phyloP scores from a whole-genome alignment of 768 basidiomycete genomes.

The Lactarius psammicola region DNA sequence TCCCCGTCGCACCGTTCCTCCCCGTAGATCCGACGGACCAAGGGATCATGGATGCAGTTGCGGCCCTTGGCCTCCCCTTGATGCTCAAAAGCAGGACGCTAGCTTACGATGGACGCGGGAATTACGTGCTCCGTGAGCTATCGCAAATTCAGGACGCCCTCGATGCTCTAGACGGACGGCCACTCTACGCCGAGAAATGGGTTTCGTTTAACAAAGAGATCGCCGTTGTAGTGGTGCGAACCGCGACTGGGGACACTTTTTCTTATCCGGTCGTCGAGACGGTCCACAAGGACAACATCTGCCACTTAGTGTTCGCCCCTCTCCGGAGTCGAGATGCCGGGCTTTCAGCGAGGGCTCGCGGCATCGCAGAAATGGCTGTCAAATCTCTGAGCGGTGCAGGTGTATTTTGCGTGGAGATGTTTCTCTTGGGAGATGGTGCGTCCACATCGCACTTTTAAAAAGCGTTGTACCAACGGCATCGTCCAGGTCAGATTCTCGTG shows the following conservation, averaged over 20 bases:
- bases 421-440: conserved; percentile 83
- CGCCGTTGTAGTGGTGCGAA: conserved; percentile 95
- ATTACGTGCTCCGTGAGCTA: conserved; percentile 66
- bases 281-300: conserved; percentile 89
- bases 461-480: not conserved
- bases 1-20: conserved; percentile 60
- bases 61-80: conserved; percentile 73
- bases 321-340: conserved; percentile 58
- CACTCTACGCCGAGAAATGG: conserved; percentile 93
- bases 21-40: conserved; percentile 53
- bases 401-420: conserved; percentile 98
- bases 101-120: conserved; percentile 96
- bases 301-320: conserved; percentile 90
- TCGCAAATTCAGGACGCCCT: conserved; percentile 51
- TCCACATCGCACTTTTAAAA: conserved; percentile 6
- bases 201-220: conserved; percentile 86
- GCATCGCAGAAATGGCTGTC: conserved; percentile 78
- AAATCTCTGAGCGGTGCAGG: conserved; percentile 82
- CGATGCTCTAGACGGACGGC: conserved; percentile 61
- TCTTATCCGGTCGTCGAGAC: conserved; percentile 96
- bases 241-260: conserved; percentile 63
- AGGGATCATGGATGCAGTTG: conserved; percentile 51
- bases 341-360: conserved; percentile 58
- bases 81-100: conserved; percentile 97
- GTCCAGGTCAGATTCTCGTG: conserved; percentile 68